A percentile compares a stretch with the other conserved stretches of the same genome.
These are phyloP conservation scores for Sphenostylis stenocarpa DNA, from an alignment of 306 rosid genomes.

Conservation along the genomic window DNA sequence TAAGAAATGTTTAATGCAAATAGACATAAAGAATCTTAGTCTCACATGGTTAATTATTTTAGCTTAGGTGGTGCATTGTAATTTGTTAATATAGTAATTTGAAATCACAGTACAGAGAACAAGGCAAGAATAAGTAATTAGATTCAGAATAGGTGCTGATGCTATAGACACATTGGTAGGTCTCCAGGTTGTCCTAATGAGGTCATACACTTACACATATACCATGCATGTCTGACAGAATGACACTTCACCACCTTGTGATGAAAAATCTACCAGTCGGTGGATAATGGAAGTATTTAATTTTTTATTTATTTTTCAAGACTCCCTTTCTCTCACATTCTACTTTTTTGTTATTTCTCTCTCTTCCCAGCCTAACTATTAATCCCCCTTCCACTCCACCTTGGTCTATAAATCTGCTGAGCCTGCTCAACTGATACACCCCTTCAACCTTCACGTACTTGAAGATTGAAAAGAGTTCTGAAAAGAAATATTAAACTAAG, in stretches of 20 bases:
- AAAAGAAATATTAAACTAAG: slow-evolving; percentile 50
- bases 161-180: slow-evolving; percentile 23
- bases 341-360: not conserved
- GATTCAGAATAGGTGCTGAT: slow-evolving; percentile 1
- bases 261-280: slow-evolving; percentile 44
- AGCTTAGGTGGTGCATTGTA: slow-evolving; percentile 26
- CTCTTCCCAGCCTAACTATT: slow-evolving; percentile 3
- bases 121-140: not conserved
- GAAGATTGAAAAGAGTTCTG: slow-evolving; percentile 40
- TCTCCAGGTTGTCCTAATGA: slow-evolving; percentile 47
- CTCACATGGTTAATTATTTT: slow-evolving; percentile 18
- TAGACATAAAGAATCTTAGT: slow-evolving; percentile 24
- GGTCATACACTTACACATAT: slow-evolving; percentile 37
- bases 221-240: slow-evolving; percentile 52
- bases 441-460: slow-evolving; percentile 37
- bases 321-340: not conserved
- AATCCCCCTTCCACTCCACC: not conserved
- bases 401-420: slow-evolving; percentile 59
- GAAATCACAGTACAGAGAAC: not conserved
- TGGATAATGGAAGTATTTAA: slow-evolving; percentile 38
- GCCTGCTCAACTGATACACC: slow-evolving; percentile 46
- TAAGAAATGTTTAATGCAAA: not conserved
- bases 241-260: slow-evolving; percentile 58
- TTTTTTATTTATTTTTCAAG: not conserved
- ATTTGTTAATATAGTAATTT: slow-evolving; percentile 17